Percentiles rank a stretch among this genome's conserved stretches.
These are phyloP conservation scores for Trametes meyenii DNA, from an alignment of 768 basidiomycete genomes.

Conservation along the genomic window DNA sequence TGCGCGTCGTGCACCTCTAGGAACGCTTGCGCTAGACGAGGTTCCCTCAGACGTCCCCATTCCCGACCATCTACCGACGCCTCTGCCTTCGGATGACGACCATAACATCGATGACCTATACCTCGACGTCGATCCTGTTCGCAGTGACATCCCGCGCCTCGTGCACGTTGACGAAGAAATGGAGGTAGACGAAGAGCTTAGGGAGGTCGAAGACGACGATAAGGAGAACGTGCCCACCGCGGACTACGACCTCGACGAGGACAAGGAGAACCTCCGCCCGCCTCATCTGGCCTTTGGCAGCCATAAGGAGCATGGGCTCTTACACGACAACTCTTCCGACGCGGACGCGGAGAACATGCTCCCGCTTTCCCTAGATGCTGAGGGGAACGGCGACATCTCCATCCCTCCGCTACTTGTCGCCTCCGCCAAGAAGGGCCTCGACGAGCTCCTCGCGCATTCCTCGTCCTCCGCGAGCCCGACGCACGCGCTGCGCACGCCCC, in stretches of 20 bases:
- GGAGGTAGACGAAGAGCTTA: slow-evolving; percentile 5
- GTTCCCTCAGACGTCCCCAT: slow-evolving; percentile 16
- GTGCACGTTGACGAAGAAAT: slow-evolving; percentile 1
- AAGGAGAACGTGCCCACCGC: slow-evolving; percentile 27
- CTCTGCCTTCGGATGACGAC: slow-evolving; percentile 26
- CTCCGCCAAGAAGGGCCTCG: slow-evolving; percentile 3
- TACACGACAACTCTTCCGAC: neutral
- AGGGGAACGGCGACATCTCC: neutral
- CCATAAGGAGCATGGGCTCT: neutral
- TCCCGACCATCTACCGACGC: slow-evolving; percentile 26
- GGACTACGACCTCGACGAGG: slow-evolving; percentile 14
- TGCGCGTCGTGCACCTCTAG: slow-evolving; percentile 25
- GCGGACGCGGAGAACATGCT: slow-evolving; percentile 1
- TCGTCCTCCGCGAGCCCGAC: slow-evolving; percentile 17
- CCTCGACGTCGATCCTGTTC: slow-evolving; percentile 21
- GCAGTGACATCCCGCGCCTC: neutral
- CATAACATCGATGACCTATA: slow-evolving; percentile 32
- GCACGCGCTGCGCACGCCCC: slow-evolving; percentile 30
- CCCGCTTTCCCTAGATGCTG: no score
- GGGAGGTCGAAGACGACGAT: slow-evolving; percentile 10
- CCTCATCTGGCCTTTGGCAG: slow-evolving; percentile 11
- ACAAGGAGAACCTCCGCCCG: slow-evolving; percentile 19
- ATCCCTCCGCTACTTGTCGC: slow-evolving; percentile 11
- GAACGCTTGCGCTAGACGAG: slow-evolving; percentile 21
- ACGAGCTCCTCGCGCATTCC: slow-evolving; percentile 9